Evolutionary conservation across 2,329 filamentous ascomycete genomes (phyloP).

Genomic region (Alternaria arbusti): DNA sequence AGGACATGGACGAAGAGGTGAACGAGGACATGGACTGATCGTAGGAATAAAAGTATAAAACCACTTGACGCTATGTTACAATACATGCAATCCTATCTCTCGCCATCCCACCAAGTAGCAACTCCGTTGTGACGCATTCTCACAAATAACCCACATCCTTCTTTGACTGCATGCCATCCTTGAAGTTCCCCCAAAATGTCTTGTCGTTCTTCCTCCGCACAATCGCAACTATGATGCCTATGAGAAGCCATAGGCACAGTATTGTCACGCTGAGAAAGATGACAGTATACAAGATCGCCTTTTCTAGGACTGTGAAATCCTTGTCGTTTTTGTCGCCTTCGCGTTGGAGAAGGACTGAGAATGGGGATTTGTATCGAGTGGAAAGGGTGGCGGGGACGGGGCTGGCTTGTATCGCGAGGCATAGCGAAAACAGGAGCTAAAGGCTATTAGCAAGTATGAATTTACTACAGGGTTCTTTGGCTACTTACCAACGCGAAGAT

Average conservation of each 20-base stretch:
- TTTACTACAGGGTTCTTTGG: neutral
- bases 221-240: neutral
- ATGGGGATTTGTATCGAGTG: neutral
- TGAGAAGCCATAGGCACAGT: neutral
- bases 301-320: neutral
- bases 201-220: neutral
- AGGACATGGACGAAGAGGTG: neutral
- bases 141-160: neutral
- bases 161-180: neutral
- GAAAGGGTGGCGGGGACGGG: neutral
- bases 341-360: neutral
- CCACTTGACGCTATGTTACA: neutral
- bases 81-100: neutral
- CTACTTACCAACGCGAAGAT: neutral
- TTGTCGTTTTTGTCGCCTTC: neutral
- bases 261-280: neutral
- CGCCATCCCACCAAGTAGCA: neutral
- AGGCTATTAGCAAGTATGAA: neutral
- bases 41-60: neutral
- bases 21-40: neutral
- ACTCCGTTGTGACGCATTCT: neutral
- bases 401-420: too few species aligned
- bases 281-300: neutral
- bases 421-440: neutral
- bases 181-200: neutral